Evolutionary conservation across 2,329 filamentous ascomycete genomes (phyloP).

Genomic region (Thielaviopsis punctulata): DNA sequence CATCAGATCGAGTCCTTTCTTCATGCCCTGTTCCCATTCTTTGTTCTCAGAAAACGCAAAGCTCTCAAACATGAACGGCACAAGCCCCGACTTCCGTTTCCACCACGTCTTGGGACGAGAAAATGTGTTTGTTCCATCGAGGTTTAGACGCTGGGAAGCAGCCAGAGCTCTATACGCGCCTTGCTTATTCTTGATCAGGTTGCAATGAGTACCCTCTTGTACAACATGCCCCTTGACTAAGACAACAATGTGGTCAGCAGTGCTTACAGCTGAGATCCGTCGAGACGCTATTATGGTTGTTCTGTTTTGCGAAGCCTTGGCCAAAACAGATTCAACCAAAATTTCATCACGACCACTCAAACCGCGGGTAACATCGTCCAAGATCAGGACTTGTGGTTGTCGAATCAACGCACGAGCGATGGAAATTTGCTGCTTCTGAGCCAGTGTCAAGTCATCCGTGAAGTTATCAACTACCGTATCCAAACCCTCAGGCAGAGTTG

Average conservation of each 20-base stretch:
- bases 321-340: conserved; percentile 36
- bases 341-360: conserved; percentile 25
- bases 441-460: conserved; percentile 40
- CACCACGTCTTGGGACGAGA: conserved; percentile 8
- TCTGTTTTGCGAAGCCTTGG: conserved; percentile 32
- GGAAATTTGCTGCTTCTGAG: conserved; percentile 46
- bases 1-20: conserved; percentile 6
- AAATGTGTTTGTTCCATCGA: conserved; percentile 11
- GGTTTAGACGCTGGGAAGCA: conserved; percentile 15
- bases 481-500: conserved; percentile 24
- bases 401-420: conserved; percentile 32
- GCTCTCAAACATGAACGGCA: conserved; percentile 6
- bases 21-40: conserved; percentile 9
- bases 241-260: conserved; percentile 47
- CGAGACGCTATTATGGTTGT: conserved; percentile 50
- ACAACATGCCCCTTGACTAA: conserved; percentile 46
- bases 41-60: conserved; percentile 8
- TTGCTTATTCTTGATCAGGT: conserved; percentile 27
- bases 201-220: conserved; percentile 41
- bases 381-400: conserved; percentile 34
- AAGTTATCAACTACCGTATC: conserved; percentile 33
- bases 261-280: conserved; percentile 35
- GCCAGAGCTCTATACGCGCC: conserved; percentile 30
- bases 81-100: conserved; percentile 10
- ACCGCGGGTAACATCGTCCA: conserved; percentile 50